These are phyloP conservation scores for Dimocarpus longan DNA, from an alignment of 345 rosid genomes.

Conservation along the genomic window DNA sequence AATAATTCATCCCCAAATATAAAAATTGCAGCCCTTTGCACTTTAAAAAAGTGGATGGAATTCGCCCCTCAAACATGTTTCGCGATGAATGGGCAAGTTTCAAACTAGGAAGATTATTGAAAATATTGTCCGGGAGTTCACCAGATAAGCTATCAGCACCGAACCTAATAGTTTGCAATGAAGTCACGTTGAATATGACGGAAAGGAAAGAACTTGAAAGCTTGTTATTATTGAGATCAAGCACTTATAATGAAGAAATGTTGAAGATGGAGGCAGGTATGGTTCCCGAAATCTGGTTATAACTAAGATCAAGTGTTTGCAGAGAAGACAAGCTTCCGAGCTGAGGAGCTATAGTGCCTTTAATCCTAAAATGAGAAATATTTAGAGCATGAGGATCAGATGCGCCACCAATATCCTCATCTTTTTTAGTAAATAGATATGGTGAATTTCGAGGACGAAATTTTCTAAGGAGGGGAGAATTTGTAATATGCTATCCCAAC, in stretches of 20 bases:
- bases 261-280: conserved; percentile 20
- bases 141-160: background rate
- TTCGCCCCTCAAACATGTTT: background rate
- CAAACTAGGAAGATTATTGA: background rate
- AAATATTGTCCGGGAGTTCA: background rate
- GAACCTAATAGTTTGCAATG: background rate
- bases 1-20: background rate
- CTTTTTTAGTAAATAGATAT: no score
- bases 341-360: conserved; percentile 26
- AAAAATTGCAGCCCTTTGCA: background rate
- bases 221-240: background rate
- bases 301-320: background rate
- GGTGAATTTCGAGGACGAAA: no score
- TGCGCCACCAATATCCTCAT: background rate
- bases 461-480: no score
- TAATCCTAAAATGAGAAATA: conserved; percentile 2
- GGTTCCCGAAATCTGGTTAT: conserved; percentile 23
- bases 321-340: conserved; percentile 29
- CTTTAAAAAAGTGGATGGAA: background rate
- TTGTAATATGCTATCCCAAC: no score
- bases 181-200: background rate
- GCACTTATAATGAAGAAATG: background rate
- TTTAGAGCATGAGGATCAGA: background rate
- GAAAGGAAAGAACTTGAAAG: conserved; percentile 4
- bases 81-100: background rate